Evolutionary conservation across 1,139 yeast genomes (phyloP).

Genomic region (Diutina neorugosa): DNA sequence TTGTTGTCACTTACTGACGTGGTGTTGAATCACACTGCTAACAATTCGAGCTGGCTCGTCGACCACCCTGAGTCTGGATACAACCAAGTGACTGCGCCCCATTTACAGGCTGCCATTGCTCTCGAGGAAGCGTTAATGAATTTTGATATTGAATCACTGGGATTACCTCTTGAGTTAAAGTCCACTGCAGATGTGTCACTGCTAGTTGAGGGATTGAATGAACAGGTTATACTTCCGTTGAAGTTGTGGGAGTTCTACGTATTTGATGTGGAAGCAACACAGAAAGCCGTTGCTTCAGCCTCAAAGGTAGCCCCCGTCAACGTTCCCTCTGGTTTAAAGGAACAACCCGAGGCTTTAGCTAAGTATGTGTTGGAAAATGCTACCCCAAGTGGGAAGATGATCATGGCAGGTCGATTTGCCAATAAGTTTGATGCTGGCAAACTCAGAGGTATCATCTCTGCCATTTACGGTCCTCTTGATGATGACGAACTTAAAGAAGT

Average conservation of each 20-base stretch:
- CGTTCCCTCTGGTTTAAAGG: slow-evolving; percentile 20
- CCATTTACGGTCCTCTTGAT: slow-evolving; percentile 22
- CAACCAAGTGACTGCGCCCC: slow-evolving; percentile 79
- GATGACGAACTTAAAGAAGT: slow-evolving; percentile 16
- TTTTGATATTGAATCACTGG: slow-evolving; percentile 42
- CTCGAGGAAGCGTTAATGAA: slow-evolving; percentile 58
- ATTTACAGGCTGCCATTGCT: slow-evolving; percentile 72
- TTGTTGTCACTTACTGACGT: slow-evolving; percentile 79
- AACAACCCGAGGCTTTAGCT: slow-evolving; percentile 38
- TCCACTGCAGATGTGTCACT: slow-evolving; percentile 40
- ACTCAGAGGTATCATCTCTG: slow-evolving; percentile 33
- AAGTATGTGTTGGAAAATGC: slow-evolving; percentile 19
- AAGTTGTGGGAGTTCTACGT: slow-evolving; percentile 86
- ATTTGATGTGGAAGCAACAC: slow-evolving; percentile 35
- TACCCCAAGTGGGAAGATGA: slow-evolving; percentile 14
- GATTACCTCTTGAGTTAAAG: slow-evolving; percentile 46
- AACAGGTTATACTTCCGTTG: slow-evolving; percentile 53
- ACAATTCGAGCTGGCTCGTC: slow-evolving; percentile 74
- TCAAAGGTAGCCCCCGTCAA: slow-evolving; percentile 15
- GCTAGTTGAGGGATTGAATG: slow-evolving; percentile 54
- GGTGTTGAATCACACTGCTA: slow-evolving; percentile 90
- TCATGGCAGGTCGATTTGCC: slow-evolving; percentile 30
- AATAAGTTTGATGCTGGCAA: slow-evolving; percentile 40
- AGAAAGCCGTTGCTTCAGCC: slow-evolving; percentile 8
- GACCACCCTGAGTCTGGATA: slow-evolving; percentile 90